A percentile compares a stretch with the other conserved stretches of the same genome.
phyloP scores from a whole-genome alignment of 2,329 filamentous ascomycete genomes.

The Aureobasidium sp. region DNA sequence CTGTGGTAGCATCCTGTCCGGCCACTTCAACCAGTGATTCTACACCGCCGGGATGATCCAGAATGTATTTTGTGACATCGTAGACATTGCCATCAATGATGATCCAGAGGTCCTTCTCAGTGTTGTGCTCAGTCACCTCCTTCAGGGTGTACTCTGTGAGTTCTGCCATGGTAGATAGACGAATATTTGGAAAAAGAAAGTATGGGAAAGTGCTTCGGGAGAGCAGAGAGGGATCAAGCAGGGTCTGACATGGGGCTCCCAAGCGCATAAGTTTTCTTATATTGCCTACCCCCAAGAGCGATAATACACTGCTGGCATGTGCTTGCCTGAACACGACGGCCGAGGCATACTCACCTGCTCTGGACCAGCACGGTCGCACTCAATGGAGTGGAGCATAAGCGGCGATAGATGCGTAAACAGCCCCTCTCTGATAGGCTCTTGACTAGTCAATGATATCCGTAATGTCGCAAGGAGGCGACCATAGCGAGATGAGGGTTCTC shows the following conservation, averaged over 20 bases:
- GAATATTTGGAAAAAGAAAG: background rate
- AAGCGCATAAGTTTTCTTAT: background rate
- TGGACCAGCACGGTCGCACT: background rate
- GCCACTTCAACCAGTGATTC: slow-evolving; percentile 95
- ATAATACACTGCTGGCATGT: background rate
- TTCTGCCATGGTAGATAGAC: background rate
- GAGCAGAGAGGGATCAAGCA: background rate
- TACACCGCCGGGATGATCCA: slow-evolving; percentile 90
- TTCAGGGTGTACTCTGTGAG: slow-evolving; percentile 57
- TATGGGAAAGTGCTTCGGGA: background rate
- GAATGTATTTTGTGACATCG: slow-evolving; percentile 85
- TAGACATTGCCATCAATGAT: slow-evolving; percentile 87
- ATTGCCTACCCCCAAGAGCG: background rate
- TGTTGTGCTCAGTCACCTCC: slow-evolving; percentile 94
- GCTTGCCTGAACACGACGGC: background rate
- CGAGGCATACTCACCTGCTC: background rate
- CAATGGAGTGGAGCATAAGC: background rate
- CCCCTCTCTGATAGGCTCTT: background rate
- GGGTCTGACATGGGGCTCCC: background rate
- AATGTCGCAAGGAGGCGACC: background rate
- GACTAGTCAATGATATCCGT: background rate
- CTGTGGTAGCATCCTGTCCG: slow-evolving; percentile 85
- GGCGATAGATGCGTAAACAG: background rate
- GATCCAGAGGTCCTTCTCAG: slow-evolving; percentile 93
- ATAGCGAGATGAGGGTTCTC: background rate